Percentiles rank a stretch among this genome's conserved stretches.
Conservation (phyloP, 352 stramenopile genomes). For the Globisporangium nunn region DNA sequence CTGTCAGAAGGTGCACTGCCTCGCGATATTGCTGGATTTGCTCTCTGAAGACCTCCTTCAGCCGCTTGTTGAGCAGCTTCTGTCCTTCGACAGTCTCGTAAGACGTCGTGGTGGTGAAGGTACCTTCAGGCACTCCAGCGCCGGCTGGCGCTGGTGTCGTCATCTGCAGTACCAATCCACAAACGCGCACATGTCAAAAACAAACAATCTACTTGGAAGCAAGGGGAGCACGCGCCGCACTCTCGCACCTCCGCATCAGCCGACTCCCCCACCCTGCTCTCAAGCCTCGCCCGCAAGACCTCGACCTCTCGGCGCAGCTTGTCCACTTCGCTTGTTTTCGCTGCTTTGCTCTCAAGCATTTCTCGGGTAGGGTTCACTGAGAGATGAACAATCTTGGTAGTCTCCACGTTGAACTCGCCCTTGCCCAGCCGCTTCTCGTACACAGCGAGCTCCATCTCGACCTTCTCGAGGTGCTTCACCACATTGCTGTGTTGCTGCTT, state of each 20-base stretch:
- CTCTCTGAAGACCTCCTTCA: constrained; percentile 87
- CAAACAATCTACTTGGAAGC: neutral
- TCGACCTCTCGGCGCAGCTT: constrained; percentile 49
- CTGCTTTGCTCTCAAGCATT: constrained; percentile 36
- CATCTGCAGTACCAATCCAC: constrained; percentile 3
- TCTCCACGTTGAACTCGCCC: constrained; percentile 75
- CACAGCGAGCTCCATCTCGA: constrained; percentile 49
- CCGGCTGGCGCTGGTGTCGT: neutral
- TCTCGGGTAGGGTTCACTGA: constrained; percentile 78
- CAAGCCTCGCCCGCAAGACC: constrained; percentile 36
- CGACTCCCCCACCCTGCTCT: constrained; percentile 20
- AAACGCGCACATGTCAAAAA: neutral
- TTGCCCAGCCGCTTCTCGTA: constrained; percentile 68
- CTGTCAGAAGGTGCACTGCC: constrained; percentile 83
- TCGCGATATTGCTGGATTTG: constrained; percentile 88
- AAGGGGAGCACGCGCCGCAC: neutral
- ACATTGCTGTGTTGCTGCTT: constrained; percentile 46
- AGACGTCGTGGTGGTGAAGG: constrained; percentile 70
- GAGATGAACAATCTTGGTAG: constrained; percentile 85
- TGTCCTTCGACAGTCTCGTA: constrained; percentile 83
- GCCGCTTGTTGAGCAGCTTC: constrained; percentile 78
- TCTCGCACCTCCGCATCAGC: constrained; percentile 23
- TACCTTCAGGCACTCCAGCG: constrained; percentile 14
- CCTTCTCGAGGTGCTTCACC: constrained; percentile 52
- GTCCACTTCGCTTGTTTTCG: constrained; percentile 28